Evolutionary conservation across 495 filamentous ascomycete genomes (phyloP).

Genomic region (Xylaria telfairii): DNA sequence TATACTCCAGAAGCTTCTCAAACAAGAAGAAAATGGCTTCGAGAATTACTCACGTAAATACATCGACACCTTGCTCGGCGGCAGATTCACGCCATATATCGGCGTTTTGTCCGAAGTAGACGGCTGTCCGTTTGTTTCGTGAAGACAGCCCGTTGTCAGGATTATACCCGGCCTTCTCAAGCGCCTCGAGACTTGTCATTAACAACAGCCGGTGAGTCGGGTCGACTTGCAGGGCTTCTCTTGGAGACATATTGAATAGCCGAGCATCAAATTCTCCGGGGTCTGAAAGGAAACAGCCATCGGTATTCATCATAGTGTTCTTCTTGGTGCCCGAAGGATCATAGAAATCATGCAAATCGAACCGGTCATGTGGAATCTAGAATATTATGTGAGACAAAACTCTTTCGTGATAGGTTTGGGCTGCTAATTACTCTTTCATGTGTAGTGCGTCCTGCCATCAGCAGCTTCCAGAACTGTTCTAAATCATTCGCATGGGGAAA

Average conservation of each 20-base stretch:
- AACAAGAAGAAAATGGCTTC: too few relatives aligned
- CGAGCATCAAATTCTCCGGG: conserved; percentile 73
- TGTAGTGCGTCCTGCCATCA: conserved; percentile 57
- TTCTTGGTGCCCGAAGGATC: conserved; percentile 67
- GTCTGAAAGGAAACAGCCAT: conserved; percentile 76
- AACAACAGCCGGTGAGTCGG: conserved; percentile 75
- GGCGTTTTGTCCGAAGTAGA: conserved; percentile 82
- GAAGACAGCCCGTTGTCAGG: conserved; percentile 49
- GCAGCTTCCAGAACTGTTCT: conserved; percentile 64
- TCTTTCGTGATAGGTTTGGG: not conserved
- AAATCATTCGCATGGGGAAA: conserved; percentile 62
- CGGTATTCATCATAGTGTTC: conserved; percentile 73
- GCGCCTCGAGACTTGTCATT: conserved; percentile 74
- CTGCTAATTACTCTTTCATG: conserved; percentile 32
- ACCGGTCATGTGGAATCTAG: conserved; percentile 64
- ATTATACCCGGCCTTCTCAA: conserved; percentile 78
- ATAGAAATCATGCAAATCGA: conserved; percentile 71
- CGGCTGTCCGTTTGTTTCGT: conserved; percentile 65
- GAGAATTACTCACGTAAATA: too few relatives aligned
- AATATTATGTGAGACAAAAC: conserved; percentile 33
- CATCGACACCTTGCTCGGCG: conserved; percentile 75
- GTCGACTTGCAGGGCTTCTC: conserved; percentile 76
- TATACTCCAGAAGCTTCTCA: too few relatives aligned
- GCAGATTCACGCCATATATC: conserved; percentile 83
- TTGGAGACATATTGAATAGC: conserved; percentile 85